Conservation (phyloP, 202 grass and related monocot species). For the Tripidium arundinaceum region DNA sequence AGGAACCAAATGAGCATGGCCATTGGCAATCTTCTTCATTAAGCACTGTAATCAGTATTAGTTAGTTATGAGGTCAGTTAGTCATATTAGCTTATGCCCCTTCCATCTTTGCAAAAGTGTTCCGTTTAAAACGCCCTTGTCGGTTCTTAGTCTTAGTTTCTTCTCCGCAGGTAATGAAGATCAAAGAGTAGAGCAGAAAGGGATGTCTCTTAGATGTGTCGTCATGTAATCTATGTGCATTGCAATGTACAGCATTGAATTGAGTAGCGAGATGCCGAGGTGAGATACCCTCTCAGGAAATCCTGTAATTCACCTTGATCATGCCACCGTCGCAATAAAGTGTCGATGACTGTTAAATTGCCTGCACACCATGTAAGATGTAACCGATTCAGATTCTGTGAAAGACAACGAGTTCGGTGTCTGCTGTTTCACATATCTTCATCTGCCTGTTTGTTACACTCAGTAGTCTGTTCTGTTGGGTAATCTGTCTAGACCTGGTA, state of each 20-base stretch:
- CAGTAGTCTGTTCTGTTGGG: background rate
- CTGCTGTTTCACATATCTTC: background rate
- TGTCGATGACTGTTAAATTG: conserved; percentile 13
- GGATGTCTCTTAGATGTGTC: conserved; percentile 46
- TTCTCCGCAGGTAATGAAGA: conserved; percentile 64
- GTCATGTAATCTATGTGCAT: conserved; percentile 53
- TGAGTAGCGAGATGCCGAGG: conserved; percentile 25
- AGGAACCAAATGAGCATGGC: background rate
- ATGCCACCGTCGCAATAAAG: conserved; percentile 28
- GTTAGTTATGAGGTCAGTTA: background rate
- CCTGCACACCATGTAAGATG: background rate
- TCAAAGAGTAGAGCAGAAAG: conserved; percentile 79
- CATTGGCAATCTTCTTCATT: background rate
- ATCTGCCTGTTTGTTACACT: background rate
- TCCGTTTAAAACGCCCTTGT: background rate
- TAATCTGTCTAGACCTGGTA: background rate
- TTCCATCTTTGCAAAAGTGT: background rate
- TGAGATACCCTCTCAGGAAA: conserved; percentile 10
- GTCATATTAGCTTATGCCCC: background rate
- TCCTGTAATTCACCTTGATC: conserved; percentile 28
- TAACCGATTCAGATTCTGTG: background rate
- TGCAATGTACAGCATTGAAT: conserved; percentile 44
- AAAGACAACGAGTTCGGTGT: background rate
- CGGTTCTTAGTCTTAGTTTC: background rate
- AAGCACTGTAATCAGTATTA: background rate